Evolutionary conservation across 331 rosid genomes (phyloP).

Genomic region (Pyracantha coccinea): DNA sequence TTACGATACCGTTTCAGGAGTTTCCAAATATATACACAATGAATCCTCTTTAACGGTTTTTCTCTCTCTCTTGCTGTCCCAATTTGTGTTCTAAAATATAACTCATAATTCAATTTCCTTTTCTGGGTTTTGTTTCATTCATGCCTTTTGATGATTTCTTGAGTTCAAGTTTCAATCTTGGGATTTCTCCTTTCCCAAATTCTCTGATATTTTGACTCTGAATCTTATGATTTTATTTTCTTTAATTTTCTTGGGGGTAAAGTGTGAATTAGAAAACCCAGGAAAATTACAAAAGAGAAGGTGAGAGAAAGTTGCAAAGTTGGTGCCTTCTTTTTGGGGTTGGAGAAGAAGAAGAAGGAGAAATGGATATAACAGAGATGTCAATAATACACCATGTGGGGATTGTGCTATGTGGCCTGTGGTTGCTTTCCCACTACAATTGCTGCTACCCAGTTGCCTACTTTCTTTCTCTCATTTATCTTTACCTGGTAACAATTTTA

Average conservation of each 20-base stretch:
- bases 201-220: background rate
- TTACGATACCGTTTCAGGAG: background rate
- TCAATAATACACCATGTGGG: constrained; percentile 74
- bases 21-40: background rate
- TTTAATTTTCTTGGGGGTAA: too few species aligned
- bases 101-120: background rate
- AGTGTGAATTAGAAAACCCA: background rate
- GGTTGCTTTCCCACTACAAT: constrained; percentile 55
- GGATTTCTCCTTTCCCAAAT: background rate
- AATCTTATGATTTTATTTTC: background rate
- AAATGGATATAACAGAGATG: constrained; percentile 57
- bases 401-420: constrained; percentile 45
- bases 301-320: background rate
- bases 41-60: background rate
- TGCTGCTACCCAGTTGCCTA: constrained; percentile 48
- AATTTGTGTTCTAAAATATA: background rate
- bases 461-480: constrained; percentile 54
- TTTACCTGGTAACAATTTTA: constrained; percentile 49
- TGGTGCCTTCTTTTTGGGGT: background rate
- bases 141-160: background rate
- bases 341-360: background rate
- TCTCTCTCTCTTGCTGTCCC: background rate
- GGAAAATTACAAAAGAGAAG: background rate
- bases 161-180: background rate
- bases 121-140: background rate